Conservation (phyloP, 331 rosid species). For the Quercus phellos region DNA sequence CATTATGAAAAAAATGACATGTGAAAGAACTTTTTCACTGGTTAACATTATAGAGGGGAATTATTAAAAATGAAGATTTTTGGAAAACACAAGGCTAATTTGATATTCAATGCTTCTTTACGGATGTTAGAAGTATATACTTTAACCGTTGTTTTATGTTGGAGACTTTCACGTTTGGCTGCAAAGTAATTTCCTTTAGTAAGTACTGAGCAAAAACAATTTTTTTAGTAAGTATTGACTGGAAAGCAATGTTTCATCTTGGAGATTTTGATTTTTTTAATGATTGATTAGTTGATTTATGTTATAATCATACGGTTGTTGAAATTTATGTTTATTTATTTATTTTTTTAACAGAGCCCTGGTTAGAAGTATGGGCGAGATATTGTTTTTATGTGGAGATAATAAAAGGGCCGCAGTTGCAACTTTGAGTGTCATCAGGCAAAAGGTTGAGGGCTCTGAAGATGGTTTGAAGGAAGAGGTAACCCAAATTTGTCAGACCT, state of each 20-base stretch:
- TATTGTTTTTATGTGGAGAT: slow-evolving; percentile 77
- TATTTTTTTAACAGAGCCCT: slow-evolving; percentile 37
- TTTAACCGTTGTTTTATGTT: slow-evolving; percentile 4
- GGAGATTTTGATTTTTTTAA: not conserved
- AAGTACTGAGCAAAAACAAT: not conserved
- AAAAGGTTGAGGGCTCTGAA: slow-evolving; percentile 33
- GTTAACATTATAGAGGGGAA: no score
- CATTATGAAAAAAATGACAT: no score
- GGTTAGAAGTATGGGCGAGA: slow-evolving; percentile 81
- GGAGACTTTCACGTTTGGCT: slow-evolving; percentile 14
- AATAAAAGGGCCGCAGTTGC: slow-evolving; percentile 69
- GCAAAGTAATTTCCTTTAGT: not conserved
- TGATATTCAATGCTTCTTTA: no score
- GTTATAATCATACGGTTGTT: slow-evolving; percentile 5
- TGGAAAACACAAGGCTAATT: no score
- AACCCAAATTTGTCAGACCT: slow-evolving; percentile 20
- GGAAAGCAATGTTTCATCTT: not conserved
- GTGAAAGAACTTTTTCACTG: no score
- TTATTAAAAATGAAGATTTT: no score
- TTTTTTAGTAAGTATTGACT: not conserved
- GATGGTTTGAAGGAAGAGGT: slow-evolving; percentile 61
- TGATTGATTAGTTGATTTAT: not conserved
- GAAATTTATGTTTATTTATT: slow-evolving; percentile 1
- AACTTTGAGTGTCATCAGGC: slow-evolving; percentile 52
- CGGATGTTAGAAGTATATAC: not conserved